Conservation (phyloP, 2,329 filamentous ascomycete genomes). For the Leptoxyphium fumago region DNA sequence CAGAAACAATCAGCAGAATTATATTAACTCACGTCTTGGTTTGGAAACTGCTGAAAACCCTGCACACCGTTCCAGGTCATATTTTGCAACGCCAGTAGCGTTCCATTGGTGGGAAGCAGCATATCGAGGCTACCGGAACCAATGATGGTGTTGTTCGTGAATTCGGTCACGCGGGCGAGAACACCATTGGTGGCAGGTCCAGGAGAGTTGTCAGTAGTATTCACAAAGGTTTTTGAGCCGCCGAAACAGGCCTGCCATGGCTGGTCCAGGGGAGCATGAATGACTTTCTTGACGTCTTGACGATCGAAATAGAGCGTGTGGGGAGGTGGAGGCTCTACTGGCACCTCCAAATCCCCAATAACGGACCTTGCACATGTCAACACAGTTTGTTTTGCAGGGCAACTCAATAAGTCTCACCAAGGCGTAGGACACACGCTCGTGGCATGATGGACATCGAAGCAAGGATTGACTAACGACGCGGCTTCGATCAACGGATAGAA, state of each 20-base stretch:
- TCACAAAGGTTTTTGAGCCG: slow-evolving; percentile 2
- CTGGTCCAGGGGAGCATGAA: slow-evolving; percentile 28
- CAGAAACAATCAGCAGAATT: slow-evolving; percentile 37
- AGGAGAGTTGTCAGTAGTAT: slow-evolving; percentile 20
- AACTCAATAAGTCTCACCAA: slow-evolving; percentile 6
- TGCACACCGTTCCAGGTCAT: slow-evolving; percentile 36
- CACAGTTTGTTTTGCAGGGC: background rate
- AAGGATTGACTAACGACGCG: slow-evolving; percentile 30
- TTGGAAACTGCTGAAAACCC: slow-evolving; percentile 28
- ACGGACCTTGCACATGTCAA: slow-evolving; percentile 17
- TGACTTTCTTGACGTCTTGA: slow-evolving; percentile 34
- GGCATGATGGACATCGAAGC: slow-evolving; percentile 37
- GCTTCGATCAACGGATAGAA: slow-evolving; percentile 26
- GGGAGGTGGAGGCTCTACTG: background rate
- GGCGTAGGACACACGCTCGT: slow-evolving; percentile 30
- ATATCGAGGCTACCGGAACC: slow-evolving; percentile 35
- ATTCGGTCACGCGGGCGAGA: slow-evolving; percentile 35
- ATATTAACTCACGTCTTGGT: slow-evolving; percentile 20
- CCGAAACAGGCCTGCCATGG: background rate
- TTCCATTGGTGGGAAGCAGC: slow-evolving; percentile 36
- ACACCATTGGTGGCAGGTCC: slow-evolving; percentile 25
- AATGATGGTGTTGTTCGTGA: slow-evolving; percentile 37
- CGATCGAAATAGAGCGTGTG: slow-evolving; percentile 34
- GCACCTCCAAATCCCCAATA: slow-evolving; percentile 1
- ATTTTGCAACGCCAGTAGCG: slow-evolving; percentile 38